phyloP scores from a whole-genome alignment of 1,284 basidiomycete genomes.

The Irpex sp. region DNA sequence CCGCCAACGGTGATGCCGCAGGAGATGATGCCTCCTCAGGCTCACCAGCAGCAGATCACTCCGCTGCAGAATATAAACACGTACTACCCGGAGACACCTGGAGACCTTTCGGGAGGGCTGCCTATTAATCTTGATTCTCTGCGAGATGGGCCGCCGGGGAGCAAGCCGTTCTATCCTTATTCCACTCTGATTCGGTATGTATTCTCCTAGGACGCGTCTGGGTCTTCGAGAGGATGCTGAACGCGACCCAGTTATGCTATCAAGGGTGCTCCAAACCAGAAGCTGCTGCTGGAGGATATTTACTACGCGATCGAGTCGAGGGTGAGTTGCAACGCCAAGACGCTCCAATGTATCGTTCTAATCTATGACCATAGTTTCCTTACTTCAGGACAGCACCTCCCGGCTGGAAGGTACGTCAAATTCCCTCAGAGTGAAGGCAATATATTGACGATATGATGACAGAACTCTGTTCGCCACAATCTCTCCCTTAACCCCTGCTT shows the following conservation, averaged over 20 bases:
- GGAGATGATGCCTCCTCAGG: constrained; percentile 31
- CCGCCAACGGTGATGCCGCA: constrained; percentile 37
- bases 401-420: constrained; percentile 72
- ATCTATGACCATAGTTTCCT: constrained; percentile 51
- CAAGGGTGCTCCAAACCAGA: constrained; percentile 80
- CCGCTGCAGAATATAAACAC: constrained; percentile 41
- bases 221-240: background rate
- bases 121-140: constrained; percentile 80
- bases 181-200: constrained; percentile 79
- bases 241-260: constrained; percentile 63
- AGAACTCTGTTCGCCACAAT: constrained; percentile 95
- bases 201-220: background rate
- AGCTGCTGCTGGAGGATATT: constrained; percentile 76
- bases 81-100: constrained; percentile 64
- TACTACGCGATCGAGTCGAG: constrained; percentile 84
- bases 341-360: background rate
- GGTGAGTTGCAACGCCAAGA: constrained; percentile 39
- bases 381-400: constrained; percentile 77
- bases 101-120: constrained; percentile 69
- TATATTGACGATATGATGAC: constrained; percentile 2
- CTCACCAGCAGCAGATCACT: constrained; percentile 17
- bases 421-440: background rate
- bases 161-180: constrained; percentile 83
- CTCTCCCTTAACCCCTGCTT: constrained; percentile 91
- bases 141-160: constrained; percentile 75